Evolutionary conservation across 2,329 filamentous ascomycete species (phyloP), one percentile per base, ranked within the genome.

Genomic region (Fusarium sp.): DNA sequence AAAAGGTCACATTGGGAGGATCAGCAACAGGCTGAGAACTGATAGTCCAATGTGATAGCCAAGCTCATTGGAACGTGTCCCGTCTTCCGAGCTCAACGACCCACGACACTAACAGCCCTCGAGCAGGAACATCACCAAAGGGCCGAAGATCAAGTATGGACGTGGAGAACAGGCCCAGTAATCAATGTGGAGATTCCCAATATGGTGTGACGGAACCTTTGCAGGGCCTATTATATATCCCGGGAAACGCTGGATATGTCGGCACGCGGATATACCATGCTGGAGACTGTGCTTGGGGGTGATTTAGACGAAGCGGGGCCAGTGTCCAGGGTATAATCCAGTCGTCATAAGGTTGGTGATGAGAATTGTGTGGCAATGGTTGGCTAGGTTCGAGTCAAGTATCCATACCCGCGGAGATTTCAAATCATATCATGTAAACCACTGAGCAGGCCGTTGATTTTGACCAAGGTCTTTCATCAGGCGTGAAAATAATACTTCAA

Each of bases 191-290:
- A 68, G 61, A 61, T 50, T 63, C 66, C 44, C 34, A 61, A 62
- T 48, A 38, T 59, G 63, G 45, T 36, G 68, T 72, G 68, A 68
- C 61, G 72, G 66, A 56, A 64, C 59, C 61, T 66, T 64, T 66
- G 55, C 38, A 42, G 61, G 54, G 48, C 58, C 56, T 24, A 47
- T 51, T 42, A 34, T 8, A 34, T 34, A 52, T 51, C 51, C 47
- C 59, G 67, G 64, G 47, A 59, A 28, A 39, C 55, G 47, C 66
- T 77, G 72, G 73, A 74, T 74, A 61, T 68, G 62, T 78, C 72
- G 72, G 69, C 74, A 74, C 65, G 44, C 61, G 57, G 51, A 72
- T 66, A 41, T 60, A 68, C 20, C 39, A 44, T 36, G 38, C 28
- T 64, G 26, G n/a, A 48, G 55, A 57, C 59, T 50, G 34, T 34